Evolutionary conservation across 306 rosid species (phyloP).

Genomic region (peach (Prunus persica)): Prunus_persica_NCBIv2 NC_034012.1:16189001-16189500

Average conservation of each 20-base stretch:
- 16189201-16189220: no score
- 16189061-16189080: no score
- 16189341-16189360: not conserved
- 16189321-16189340: slow-evolving; percentile 15
- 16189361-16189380: not conserved
- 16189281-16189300: not conserved
- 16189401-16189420: not conserved
- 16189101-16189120: not conserved
- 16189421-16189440: not conserved
- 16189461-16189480: not conserved
- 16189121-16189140: not conserved
- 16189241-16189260: no score
- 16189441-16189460: not conserved
- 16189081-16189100: not conserved
- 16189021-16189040: not conserved
- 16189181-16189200: no score
- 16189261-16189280: not conserved
- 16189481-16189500: not conserved
- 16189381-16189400: not conserved
- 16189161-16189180: no score
- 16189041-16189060: not conserved
- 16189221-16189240: no score
- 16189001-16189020: not conserved
- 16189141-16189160: no score
- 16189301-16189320: not conserved